Evolutionary conservation across 2,329 filamentous ascomycete species (phyloP).

Genomic region (Phyllosticta citribraziliensis): DNA sequence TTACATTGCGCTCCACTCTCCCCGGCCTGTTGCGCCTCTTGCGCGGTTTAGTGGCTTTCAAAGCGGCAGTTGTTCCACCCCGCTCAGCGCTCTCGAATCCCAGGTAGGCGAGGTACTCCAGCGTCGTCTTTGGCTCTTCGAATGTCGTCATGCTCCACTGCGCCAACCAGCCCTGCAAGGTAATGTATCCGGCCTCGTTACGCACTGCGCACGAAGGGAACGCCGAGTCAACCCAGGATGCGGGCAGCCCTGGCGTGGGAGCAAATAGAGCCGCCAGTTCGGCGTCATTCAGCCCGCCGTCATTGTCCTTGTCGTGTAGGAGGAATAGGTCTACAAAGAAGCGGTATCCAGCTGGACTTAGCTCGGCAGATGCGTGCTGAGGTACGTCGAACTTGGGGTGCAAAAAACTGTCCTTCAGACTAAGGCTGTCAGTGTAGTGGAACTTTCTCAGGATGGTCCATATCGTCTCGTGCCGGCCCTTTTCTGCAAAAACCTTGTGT

Average conservation of each 20-base stretch:
- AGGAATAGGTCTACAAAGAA: slow-evolving; percentile 97
- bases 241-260: slow-evolving; percentile 80
- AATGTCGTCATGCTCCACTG: slow-evolving; percentile 99
- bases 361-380: slow-evolving; percentile 81
- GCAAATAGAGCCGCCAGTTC: slow-evolving; percentile 84
- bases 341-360: slow-evolving; percentile 87
- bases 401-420: slow-evolving; percentile 80
- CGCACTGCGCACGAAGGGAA: slow-evolving; percentile 92
- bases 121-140: slow-evolving; percentile 83
- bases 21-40: slow-evolving; percentile 75
- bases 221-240: slow-evolving; percentile 76
- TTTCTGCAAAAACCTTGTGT: slow-evolving; percentile 94
- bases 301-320: slow-evolving; percentile 93
- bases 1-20: slow-evolving; percentile 85
- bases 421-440: slow-evolving; percentile 91
- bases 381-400: slow-evolving; percentile 92
- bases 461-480: slow-evolving; percentile 93
- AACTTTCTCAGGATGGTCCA: slow-evolving; percentile 96
- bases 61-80: slow-evolving; percentile 68
- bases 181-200: slow-evolving; percentile 92
- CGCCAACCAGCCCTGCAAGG: slow-evolving; percentile 92
- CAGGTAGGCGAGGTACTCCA: slow-evolving; percentile 92
- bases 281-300: slow-evolving; percentile 79
- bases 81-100: slow-evolving; percentile 75
- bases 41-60: slow-evolving; percentile 87